Percentiles rank a stretch among this genome's conserved stretches.
Evolutionary conservation across 2,329 filamentous ascomycete genomes (phyloP).

Genomic region (Fusarium sublunatum): DNA sequence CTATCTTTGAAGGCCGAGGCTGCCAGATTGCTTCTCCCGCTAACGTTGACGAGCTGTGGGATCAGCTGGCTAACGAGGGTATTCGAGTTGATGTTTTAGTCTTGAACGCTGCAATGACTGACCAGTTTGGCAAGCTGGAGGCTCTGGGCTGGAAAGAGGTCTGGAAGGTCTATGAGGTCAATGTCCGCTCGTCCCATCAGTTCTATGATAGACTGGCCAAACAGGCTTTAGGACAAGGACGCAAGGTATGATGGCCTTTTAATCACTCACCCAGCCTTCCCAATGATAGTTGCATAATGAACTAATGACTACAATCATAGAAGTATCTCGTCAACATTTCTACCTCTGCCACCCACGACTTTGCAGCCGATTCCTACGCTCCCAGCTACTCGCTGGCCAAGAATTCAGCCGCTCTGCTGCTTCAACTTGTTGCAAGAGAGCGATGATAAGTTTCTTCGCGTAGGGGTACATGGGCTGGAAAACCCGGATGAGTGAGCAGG

Average conservation of each 20-base stretch:
- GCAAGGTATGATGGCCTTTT: neutral
- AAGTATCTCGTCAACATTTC: constrained; percentile 8
- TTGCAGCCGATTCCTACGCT: constrained; percentile 3
- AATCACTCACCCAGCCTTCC: neutral
- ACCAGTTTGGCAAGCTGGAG: constrained; percentile 3
- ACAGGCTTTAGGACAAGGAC: neutral
- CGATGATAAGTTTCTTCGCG: constrained; percentile 4
- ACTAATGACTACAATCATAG: neutral
- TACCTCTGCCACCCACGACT: constrained; percentile 8
- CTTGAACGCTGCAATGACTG: constrained; percentile 11
- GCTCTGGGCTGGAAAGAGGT: constrained; percentile 1
- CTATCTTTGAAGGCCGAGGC: neutral
- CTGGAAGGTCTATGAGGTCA: constrained; percentile 6
- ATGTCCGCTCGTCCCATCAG: constrained; percentile 9
- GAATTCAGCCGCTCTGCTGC: constrained; percentile 4
- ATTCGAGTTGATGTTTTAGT: neutral
- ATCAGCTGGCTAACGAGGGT: neutral
- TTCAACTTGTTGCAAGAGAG: neutral
- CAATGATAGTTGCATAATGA: neutral
- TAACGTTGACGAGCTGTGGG: constrained; percentile 4
- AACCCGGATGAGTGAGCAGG: neutral
- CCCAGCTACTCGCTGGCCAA: constrained; percentile 9
- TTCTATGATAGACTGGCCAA: constrained; percentile 1
- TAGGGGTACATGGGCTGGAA: constrained; percentile 6
- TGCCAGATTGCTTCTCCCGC: constrained; percentile 4